Conservation (phyloP, 2,329 filamentous ascomycete species). For the Tolypocladium album region DNA sequence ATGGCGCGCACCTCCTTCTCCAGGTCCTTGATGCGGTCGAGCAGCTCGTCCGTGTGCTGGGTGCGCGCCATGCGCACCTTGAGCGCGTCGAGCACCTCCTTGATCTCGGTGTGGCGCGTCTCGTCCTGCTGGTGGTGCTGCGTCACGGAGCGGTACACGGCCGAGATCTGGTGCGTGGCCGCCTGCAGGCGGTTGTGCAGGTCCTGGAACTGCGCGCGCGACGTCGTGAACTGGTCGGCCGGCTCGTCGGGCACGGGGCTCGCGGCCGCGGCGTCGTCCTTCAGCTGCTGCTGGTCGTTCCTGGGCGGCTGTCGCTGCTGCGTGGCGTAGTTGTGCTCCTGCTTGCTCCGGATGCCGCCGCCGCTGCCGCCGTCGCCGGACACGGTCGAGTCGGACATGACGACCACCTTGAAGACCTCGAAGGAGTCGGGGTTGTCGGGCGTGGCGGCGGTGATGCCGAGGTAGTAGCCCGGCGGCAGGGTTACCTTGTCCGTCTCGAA, state of each 20-base stretch:
- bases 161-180: slow-evolving; percentile 57
- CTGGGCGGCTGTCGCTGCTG: slow-evolving; percentile 14
- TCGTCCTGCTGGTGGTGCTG: slow-evolving; percentile 40
- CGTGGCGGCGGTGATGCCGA: slow-evolving; percentile 80
- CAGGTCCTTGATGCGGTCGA: slow-evolving; percentile 37
- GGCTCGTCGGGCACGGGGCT: slow-evolving; percentile 33
- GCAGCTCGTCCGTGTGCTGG: slow-evolving; percentile 31
- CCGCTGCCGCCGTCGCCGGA: slow-evolving; percentile 5
- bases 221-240: slow-evolving; percentile 35
- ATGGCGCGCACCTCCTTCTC: slow-evolving; percentile 49
- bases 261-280: neutral
- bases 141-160: slow-evolving; percentile 47
- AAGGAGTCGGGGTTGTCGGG: slow-evolving; percentile 91
- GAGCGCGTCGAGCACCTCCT: slow-evolving; percentile 34
- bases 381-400: slow-evolving; percentile 44
- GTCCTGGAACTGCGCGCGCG: slow-evolving; percentile 63
- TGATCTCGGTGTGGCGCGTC: slow-evolving; percentile 45
- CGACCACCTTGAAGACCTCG: slow-evolving; percentile 78
- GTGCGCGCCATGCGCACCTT: slow-evolving; percentile 34
- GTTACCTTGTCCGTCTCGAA: slow-evolving; percentile 73
- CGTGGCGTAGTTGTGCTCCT: slow-evolving; percentile 1
- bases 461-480: slow-evolving; percentile 70
- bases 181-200: slow-evolving; percentile 74
- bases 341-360: too few relatives aligned
- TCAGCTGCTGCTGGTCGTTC: slow-evolving; percentile 17